A percentile compares a stretch with the other conserved stretches of the same genome.
Conservation (phyloP, 2,329 filamentous ascomycete genomes). For the Tolypocladium endophyticum region DNA sequence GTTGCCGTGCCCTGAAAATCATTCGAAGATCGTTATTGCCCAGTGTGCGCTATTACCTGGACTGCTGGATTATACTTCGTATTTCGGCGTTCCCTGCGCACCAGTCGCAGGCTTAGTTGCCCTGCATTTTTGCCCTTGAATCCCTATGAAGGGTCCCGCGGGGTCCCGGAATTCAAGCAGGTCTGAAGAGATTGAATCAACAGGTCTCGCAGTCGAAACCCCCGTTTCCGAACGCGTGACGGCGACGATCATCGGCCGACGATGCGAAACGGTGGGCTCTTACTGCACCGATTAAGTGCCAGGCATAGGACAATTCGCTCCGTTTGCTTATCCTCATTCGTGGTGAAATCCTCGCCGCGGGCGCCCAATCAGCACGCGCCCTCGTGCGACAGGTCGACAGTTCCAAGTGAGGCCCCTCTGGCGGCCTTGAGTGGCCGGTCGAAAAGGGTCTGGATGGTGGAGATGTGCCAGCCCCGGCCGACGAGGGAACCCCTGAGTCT, state of each 20-base stretch:
- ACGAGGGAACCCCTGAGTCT: neutral
- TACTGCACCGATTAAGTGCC: neutral
- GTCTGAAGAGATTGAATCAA: neutral
- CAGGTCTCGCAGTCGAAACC: neutral
- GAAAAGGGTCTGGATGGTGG: neutral
- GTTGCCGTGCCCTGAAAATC: neutral
- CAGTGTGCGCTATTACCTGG: too few relatives aligned
- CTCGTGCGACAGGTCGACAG: neutral
- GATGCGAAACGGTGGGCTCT: neutral
- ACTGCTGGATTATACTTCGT: neutral
- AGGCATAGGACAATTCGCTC: neutral
- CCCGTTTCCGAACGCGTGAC: neutral
- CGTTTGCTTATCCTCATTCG: neutral
- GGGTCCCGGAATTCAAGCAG: neutral
- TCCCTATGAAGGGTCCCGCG: neutral
- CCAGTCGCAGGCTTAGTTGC: neutral
- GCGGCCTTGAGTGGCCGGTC: neutral
- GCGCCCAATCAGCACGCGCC: neutral
- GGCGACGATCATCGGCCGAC: neutral
- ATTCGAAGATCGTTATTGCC: neutral
- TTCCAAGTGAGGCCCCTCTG: neutral
- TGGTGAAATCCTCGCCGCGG: neutral
- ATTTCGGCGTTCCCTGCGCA: neutral
- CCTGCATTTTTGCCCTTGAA: neutral
- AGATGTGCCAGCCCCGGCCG: too few relatives aligned